A percentile compares a stretch with the other conserved stretches of the same genome.
Evolutionary conservation across 2,329 filamentous ascomycete genomes (phyloP).

Genomic region (Aspergillus oerlinghausenensis): DNA sequence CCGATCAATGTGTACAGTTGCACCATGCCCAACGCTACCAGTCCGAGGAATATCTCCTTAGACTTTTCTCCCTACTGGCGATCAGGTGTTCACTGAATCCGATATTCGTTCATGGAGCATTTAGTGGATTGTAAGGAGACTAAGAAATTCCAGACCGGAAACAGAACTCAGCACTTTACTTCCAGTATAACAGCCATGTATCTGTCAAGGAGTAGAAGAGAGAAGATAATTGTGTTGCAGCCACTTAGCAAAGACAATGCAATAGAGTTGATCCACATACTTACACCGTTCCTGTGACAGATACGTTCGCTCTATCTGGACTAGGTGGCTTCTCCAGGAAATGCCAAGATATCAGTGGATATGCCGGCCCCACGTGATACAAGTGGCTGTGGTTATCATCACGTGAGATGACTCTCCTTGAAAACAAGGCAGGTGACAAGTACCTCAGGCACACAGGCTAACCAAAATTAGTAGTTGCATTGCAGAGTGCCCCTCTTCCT

Average conservation of each 20-base stretch:
- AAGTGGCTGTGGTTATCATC: constrained; percentile 3
- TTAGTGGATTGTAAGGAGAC: background rate
- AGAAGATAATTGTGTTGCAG: background rate
- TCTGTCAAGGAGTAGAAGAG: background rate
- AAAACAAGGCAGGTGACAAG: background rate
- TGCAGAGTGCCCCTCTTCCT: constrained; percentile 17
- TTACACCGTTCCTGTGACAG: no score
- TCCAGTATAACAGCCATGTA: background rate
- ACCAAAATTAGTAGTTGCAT: background rate
- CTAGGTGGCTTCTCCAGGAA: constrained; percentile 18
- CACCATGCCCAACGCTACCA: constrained; percentile 25
- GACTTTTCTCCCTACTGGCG: constrained; percentile 3
- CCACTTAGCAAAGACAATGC: background rate
- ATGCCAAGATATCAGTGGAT: constrained; percentile 16
- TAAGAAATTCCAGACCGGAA: background rate
- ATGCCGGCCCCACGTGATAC: constrained; percentile 15
- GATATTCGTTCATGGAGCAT: constrained; percentile 11
- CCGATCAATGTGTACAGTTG: constrained; percentile 24
- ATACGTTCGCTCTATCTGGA: background rate
- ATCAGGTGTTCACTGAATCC: constrained; percentile 8
- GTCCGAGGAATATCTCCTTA: background rate
- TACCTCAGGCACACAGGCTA: background rate
- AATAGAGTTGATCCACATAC: background rate
- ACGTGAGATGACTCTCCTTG: background rate
- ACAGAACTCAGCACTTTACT: background rate